Evolutionary conservation across 106 monocot species (phyloP).

Genomic region (Gastrodia elata): DNA sequence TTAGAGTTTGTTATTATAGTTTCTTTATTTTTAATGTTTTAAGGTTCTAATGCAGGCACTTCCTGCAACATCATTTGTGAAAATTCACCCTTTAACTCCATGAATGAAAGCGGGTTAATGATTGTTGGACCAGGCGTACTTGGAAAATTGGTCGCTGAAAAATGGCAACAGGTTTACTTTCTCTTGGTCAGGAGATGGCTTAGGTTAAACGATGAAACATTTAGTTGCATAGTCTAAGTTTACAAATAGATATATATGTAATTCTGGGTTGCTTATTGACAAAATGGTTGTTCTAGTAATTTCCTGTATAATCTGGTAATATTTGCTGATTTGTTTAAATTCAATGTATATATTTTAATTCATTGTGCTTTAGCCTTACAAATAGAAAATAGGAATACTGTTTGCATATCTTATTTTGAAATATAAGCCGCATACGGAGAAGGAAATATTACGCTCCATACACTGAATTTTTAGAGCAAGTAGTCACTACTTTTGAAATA

Average conservation of each 20-base stretch:
- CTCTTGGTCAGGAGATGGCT: not conserved
- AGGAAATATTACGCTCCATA: not conserved
- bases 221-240: not conserved
- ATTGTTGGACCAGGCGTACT: constrained; percentile 64
- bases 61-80: constrained; percentile 13
- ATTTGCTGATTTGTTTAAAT: not conserved
- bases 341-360: not conserved
- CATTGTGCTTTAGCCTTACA: not conserved
- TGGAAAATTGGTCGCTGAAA: constrained; percentile 55
- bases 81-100: not conserved
- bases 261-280: not conserved
- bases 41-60: constrained; percentile 12
- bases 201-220: not conserved
- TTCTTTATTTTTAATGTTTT: not conserved
- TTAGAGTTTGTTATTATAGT: not conserved
- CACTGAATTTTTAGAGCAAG: not conserved
- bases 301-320: not conserved
- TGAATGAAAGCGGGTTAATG: constrained; percentile 33
- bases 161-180: constrained; percentile 58
- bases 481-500: not conserved
- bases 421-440: not conserved
- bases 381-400: not conserved
- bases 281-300: not conserved
- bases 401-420: not conserved
- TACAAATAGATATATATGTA: not conserved